These are phyloP conservation scores for Zygosaccharomyces rouxii DNA, from an alignment of 805 yeast species.

Conservation along the genomic window DNA sequence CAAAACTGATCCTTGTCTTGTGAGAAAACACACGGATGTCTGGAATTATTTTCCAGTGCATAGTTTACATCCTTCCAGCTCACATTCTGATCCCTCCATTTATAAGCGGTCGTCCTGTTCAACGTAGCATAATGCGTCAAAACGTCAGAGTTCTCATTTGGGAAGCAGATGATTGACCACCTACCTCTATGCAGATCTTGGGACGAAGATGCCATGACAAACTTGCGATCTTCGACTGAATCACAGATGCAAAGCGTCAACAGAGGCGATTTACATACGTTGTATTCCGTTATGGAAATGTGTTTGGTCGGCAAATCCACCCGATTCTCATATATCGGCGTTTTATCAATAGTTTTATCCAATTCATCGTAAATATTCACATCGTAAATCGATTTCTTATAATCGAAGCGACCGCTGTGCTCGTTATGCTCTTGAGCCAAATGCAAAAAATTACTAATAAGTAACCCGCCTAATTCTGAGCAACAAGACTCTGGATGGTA, in stretches of 20 bases:
- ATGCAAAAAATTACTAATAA: constrained; percentile 54
- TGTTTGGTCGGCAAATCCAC: neutral
- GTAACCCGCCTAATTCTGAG: constrained; percentile 56
- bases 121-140: constrained; percentile 59
- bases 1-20: constrained; percentile 30
- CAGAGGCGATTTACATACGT: constrained; percentile 16
- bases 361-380: constrained; percentile 9
- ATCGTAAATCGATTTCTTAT: constrained; percentile 11
- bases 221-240: constrained; percentile 32
- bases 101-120: constrained; percentile 27
- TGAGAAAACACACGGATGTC: constrained; percentile 11
- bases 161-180: constrained; percentile 83
- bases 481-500: constrained; percentile 96
- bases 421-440: constrained; percentile 27
- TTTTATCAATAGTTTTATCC: constrained; percentile 25
- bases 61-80: constrained; percentile 6
- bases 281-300: constrained; percentile 11
- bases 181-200: constrained; percentile 45
- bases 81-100: constrained; percentile 28
- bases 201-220: constrained; percentile 70
- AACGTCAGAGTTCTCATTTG: constrained; percentile 41
- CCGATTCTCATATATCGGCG: constrained; percentile 19
- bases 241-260: constrained; percentile 53
- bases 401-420: constrained; percentile 18
- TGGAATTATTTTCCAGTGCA: neutral